Conservation (phyloP, 2,329 filamentous ascomycete species). For the Paracorniculantispora psalliotae region DNA sequence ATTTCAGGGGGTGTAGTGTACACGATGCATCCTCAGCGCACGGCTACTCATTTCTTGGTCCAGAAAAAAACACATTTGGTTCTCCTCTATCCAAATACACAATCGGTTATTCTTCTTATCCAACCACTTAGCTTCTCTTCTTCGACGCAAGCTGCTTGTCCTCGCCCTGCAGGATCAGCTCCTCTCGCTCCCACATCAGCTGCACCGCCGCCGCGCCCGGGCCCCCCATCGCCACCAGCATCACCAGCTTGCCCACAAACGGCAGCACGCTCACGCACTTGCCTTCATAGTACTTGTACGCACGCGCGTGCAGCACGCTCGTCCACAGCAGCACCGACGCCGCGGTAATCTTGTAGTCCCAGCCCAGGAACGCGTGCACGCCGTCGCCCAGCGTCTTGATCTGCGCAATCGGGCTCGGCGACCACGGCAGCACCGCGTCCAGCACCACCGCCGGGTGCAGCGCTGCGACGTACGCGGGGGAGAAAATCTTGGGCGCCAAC, state of each 20-base stretch:
- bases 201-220: constrained; percentile 17
- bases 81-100: no score
- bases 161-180: constrained; percentile 15
- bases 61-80: no score
- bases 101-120: no score
- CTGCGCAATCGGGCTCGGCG: constrained; percentile 3
- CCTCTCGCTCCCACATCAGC: constrained; percentile 21
- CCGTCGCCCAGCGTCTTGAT: constrained; percentile 17
- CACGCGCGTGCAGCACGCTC: constrained; percentile 13
- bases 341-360: constrained; percentile 19
- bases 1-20: no score
- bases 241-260: constrained; percentile 5
- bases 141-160: constrained; percentile 2
- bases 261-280: background rate
- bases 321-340: constrained; percentile 18
- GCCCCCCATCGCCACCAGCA: constrained; percentile 14
- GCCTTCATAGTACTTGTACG: constrained; percentile 9
- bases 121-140: constrained; percentile 8
- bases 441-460: constrained; percentile 18
- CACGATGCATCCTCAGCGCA: no score
- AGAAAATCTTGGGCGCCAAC: constrained; percentile 15
- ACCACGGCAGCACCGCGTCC: constrained; percentile 16
- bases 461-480: background rate
- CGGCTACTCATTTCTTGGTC: no score
- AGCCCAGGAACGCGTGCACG: constrained; percentile 16